phyloP scores from a whole-genome alignment of 495 filamentous ascomycete genomes.

The Bacidia rubella region DNA sequence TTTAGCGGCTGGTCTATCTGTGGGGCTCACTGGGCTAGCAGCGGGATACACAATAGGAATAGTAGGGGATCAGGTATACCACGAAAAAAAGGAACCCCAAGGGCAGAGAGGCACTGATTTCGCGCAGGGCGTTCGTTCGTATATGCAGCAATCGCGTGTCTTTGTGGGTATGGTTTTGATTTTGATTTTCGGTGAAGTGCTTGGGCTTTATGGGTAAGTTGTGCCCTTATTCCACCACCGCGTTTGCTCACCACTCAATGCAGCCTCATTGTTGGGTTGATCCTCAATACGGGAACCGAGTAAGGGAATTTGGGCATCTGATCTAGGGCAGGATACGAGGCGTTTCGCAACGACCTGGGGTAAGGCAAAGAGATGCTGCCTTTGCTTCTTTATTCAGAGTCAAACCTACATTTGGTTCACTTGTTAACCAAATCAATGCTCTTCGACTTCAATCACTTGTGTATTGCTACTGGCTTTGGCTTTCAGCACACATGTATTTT shows the following conservation, averaged over 20 bases:
- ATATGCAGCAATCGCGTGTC: conserved; percentile 88
- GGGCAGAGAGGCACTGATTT: conserved; percentile 19
- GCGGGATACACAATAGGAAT: conserved; percentile 94
- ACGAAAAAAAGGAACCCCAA: not conserved
- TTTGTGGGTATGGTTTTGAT: conserved; percentile 99
- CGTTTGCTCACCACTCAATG: not conserved
- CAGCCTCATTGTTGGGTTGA: conserved; percentile 21
- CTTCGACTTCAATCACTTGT: too few species aligned
- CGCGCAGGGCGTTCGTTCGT: conserved; percentile 69
- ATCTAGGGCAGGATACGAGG: too few species aligned
- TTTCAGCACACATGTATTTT: too few species aligned
- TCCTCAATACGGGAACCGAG: conserved; percentile 17
- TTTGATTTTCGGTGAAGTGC: conserved; percentile 93
- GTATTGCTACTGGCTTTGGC: too few species aligned
- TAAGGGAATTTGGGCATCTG: not conserved
- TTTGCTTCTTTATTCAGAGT: too few species aligned
- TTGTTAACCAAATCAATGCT: too few species aligned
- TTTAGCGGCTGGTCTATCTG: conserved; percentile 76
- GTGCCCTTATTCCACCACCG: not conserved
- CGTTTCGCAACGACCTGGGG: too few species aligned
- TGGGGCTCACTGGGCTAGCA: conserved; percentile 84
- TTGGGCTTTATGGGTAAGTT: conserved; percentile 88
- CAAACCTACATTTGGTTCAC: too few species aligned
- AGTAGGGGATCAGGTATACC: conserved; percentile 70
- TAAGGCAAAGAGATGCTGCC: too few species aligned